These are phyloP conservation scores for Lyophyllum decastes DNA, from an alignment of 768 basidiomycete species.

Conservation along the genomic window DNA sequence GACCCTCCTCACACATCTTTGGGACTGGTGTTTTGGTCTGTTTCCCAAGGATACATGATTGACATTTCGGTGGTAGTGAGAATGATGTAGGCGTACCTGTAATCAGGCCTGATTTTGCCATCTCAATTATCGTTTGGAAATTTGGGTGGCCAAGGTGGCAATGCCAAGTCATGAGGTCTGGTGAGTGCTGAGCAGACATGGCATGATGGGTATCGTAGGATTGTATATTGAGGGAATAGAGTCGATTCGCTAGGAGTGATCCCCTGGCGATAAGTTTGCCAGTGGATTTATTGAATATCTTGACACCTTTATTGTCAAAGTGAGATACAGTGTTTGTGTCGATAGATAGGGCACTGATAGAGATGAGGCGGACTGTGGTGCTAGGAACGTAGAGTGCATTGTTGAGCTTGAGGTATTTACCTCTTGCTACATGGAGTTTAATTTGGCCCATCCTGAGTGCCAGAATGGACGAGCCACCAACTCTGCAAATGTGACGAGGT, in stretches of 20 bases:
- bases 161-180: not conserved
- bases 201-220: not conserved
- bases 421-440: too few relatives aligned
- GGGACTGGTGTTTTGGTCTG: constrained; percentile 35
- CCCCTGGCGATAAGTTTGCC: not conserved
- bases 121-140: constrained; percentile 8
- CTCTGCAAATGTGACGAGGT: constrained; percentile 1
- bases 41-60: constrained; percentile 36
- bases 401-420: too few relatives aligned
- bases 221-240: constrained; percentile 1
- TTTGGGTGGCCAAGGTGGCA: constrained; percentile 4
- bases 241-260: not conserved
- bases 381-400: too few relatives aligned
- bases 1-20: constrained; percentile 22
- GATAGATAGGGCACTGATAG: too few relatives aligned
- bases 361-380: too few relatives aligned
- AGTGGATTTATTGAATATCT: too few relatives aligned
- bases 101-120: not conserved
- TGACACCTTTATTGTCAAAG: too few relatives aligned
- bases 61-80: constrained; percentile 26
- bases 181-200: not conserved
- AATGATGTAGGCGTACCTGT: constrained; percentile 18
- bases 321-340: too few relatives aligned
- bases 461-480: not conserved
- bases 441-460: not conserved